Conservation (phyloP, 176 grass and related monocot species). For the Themeda triandra region DNA sequence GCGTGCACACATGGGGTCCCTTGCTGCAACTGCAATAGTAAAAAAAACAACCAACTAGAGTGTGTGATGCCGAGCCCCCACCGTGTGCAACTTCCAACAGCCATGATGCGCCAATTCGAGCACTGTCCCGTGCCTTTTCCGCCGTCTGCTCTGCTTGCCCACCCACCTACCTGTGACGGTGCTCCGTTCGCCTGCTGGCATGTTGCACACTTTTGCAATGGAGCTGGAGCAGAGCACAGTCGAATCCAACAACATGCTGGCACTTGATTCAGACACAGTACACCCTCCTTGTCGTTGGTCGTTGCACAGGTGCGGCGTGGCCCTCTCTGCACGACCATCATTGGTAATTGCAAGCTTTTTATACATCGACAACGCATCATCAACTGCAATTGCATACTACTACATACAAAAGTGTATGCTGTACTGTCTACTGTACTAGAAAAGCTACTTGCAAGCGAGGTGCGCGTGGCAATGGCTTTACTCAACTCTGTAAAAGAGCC, state of each 20-base stretch:
- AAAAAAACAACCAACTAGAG: background rate
- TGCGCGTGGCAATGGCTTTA: too few relatives aligned
- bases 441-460: too few relatives aligned
- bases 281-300: constrained; percentile 1
- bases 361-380: too few relatives aligned
- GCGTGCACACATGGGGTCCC: constrained; percentile 4
- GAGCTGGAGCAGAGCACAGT: background rate
- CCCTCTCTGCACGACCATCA: too few relatives aligned
- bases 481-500: too few relatives aligned
- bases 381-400: too few relatives aligned
- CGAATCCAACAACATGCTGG: constrained; percentile 3
- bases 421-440: too few relatives aligned
- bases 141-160: background rate
- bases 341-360: too few relatives aligned
- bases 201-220: too few relatives aligned
- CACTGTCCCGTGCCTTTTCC: constrained; percentile 12
- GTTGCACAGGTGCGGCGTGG: background rate
- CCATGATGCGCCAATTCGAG: constrained; percentile 45
- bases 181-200: background rate
- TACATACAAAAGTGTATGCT: too few relatives aligned
- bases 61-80: background rate
- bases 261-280: constrained; percentile 19
- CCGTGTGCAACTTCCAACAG: constrained; percentile 7
- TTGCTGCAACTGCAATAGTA: background rate
- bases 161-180: background rate